Conservation (phyloP, 2,329 filamentous ascomycete genomes). For the Thermothelomyces thermophilus region DNA sequence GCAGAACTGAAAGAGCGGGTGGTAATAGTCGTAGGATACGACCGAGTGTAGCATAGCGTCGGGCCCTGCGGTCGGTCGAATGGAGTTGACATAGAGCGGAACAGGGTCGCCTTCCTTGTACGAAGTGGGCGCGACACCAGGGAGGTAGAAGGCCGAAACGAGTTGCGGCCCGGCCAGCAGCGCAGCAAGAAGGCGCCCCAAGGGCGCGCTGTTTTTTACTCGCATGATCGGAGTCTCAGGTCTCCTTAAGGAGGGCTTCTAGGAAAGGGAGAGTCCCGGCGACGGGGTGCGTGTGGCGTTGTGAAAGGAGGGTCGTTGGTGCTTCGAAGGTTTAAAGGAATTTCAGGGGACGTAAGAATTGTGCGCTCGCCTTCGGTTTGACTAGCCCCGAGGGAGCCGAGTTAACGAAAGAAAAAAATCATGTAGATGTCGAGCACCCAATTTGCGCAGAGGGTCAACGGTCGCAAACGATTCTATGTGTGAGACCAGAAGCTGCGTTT, state of each 20-base stretch:
- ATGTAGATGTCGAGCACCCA: too few species aligned
- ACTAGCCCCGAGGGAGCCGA: constrained; percentile 13
- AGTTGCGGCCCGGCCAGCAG: constrained; percentile 48
- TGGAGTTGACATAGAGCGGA: constrained; percentile 84
- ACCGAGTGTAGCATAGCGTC: constrained; percentile 83
- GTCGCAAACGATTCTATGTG: too few species aligned
- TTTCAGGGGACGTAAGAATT: background rate
- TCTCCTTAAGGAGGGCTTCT: background rate
- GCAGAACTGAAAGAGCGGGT: constrained; percentile 83
- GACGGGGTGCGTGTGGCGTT: background rate
- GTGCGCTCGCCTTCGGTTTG: background rate
- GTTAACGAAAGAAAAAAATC: constrained; percentile 5
- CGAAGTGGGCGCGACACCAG: constrained; percentile 87
- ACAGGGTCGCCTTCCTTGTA: constrained; percentile 77
- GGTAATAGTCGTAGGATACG: constrained; percentile 94
- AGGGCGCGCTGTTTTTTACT: constrained; percentile 38
- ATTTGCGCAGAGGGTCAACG: too few species aligned
- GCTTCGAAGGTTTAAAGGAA: too few species aligned
- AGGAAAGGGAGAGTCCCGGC: background rate
- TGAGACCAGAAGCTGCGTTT: background rate
- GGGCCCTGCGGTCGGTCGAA: constrained; percentile 74
- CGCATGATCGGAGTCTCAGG: constrained; percentile 34
- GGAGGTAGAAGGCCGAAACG: constrained; percentile 81
- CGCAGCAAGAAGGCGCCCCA: constrained; percentile 44
- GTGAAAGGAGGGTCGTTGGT: too few species aligned